Evolutionary conservation across 2,329 filamentous ascomycete species (phyloP).

Genomic region (Plectosphaerella sp.): DNA sequence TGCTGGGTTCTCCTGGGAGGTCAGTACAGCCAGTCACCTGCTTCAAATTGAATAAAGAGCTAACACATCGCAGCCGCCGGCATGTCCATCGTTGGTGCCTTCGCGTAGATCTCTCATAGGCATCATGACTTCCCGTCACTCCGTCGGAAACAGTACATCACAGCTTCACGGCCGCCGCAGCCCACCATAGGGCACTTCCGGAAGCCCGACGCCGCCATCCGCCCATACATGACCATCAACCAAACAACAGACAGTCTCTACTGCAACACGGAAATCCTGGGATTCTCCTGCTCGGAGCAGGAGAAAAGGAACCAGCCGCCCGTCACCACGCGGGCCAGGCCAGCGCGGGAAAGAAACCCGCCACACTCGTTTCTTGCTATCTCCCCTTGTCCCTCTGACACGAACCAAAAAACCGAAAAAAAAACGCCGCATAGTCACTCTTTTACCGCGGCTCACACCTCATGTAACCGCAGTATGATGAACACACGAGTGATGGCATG

Average conservation of each 20-base stretch:
- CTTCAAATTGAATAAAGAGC: constrained; percentile 6
- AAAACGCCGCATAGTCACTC: background rate
- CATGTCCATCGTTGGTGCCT: constrained; percentile 43
- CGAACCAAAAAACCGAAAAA: background rate
- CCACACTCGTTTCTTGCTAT: background rate
- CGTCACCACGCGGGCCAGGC: background rate
- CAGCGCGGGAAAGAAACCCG: background rate
- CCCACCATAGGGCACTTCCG: too few relatives aligned
- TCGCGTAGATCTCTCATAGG: constrained; percentile 23
- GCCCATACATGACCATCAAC: background rate
- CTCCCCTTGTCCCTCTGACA: background rate
- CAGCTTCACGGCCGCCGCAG: background rate
- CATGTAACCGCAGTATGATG: background rate
- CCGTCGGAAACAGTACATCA: background rate
- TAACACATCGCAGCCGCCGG: constrained; percentile 26
- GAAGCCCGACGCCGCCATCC: too few relatives aligned
- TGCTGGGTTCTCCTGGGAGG: constrained; percentile 45
- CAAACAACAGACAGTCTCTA: background rate
- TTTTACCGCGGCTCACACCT: background rate
- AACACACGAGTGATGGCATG: background rate
- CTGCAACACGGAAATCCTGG: background rate
- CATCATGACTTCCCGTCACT: background rate
- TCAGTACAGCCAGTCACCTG: constrained; percentile 20
- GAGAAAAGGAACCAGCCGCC: background rate
- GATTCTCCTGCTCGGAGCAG: too few relatives aligned